Conservation (phyloP, 345 rosid species). For the Eucalyptus erythrocorys region DNA sequence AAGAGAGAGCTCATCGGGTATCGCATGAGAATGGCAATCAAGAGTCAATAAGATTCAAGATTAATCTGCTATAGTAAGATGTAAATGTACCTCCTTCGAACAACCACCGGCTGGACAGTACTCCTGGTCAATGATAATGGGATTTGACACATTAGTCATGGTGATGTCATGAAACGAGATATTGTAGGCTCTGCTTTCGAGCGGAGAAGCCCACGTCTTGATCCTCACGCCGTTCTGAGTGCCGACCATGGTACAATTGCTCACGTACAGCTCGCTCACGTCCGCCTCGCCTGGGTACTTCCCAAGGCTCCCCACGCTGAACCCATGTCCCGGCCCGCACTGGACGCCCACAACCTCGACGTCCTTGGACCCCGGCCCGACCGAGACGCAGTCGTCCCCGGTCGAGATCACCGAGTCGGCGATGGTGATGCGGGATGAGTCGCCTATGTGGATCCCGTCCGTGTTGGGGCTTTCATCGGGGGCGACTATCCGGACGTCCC, state of each 20-base stretch:
- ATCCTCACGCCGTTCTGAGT: not conserved
- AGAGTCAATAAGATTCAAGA: not conserved
- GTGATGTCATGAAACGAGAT: not conserved
- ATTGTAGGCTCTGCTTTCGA: not conserved
- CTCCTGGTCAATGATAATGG: not conserved
- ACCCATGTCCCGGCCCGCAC: not conserved
- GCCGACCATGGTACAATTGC: not conserved
- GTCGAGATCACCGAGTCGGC: not conserved
- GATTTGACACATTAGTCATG: not conserved
- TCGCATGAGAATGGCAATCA: not conserved
- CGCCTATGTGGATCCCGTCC: not conserved
- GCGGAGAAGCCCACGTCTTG: not conserved
- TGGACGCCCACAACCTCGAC: not conserved
- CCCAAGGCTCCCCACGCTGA: slow-evolving; percentile 2
- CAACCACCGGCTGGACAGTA: not conserved
- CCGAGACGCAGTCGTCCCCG: not conserved
- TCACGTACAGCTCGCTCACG: not conserved
- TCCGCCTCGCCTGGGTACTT: not conserved
- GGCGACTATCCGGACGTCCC: not conserved
- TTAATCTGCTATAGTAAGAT: not conserved
- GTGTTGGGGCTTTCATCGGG: not conserved
- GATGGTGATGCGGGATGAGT: not conserved
- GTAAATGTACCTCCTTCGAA: not conserved
- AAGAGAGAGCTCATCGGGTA: not conserved
- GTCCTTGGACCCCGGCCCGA: not conserved